phyloP scores from a whole-genome alignment of 2,329 filamentous ascomycete genomes.

The Colletotrichum graminicola region DNA sequence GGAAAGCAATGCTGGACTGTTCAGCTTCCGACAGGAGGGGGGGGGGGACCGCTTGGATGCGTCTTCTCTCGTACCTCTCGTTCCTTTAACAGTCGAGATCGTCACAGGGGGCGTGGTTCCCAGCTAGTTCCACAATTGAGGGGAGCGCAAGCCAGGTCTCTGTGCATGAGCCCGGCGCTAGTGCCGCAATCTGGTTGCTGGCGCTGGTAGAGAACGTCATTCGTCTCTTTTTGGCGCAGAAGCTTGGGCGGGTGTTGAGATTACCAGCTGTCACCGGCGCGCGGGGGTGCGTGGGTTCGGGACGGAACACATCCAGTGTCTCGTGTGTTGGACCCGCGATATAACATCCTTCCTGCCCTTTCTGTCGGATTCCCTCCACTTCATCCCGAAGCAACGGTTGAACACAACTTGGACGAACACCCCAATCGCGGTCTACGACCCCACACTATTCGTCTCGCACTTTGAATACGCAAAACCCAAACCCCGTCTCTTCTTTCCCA shows the following conservation, averaged over 20 bases:
- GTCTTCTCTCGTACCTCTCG: neutral
- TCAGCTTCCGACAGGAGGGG: conserved; percentile 1
- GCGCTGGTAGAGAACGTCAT: conserved; percentile 40
- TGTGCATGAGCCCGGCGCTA: conserved; percentile 31
- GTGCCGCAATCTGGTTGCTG: conserved; percentile 20
- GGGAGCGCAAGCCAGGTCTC: conserved; percentile 18
- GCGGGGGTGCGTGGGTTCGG: conserved; percentile 10
- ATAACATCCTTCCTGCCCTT: conserved; percentile 24
- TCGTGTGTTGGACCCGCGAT: conserved; percentile 13
- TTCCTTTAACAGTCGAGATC: conserved; percentile 31
- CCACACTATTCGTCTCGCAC: neutral
- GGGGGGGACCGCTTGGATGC: conserved; percentile 21
- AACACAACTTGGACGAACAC: neutral
- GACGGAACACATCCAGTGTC: conserved; percentile 14
- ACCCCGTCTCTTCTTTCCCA: neutral
- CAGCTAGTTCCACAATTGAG: conserved; percentile 24
- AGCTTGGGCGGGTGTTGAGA: conserved; percentile 37
- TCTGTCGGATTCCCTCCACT: neutral
- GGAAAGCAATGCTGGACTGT: neutral
- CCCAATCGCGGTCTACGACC: neutral
- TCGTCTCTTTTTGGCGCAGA: conserved; percentile 32
- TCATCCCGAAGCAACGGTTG: neutral
- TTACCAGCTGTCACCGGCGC: conserved; percentile 38
- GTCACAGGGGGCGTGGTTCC: conserved; percentile 33
- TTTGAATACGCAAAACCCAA: neutral